phyloP scores from a whole-genome alignment of 768 basidiomycete species.

The Rhizopogon vulgaris region DNA sequence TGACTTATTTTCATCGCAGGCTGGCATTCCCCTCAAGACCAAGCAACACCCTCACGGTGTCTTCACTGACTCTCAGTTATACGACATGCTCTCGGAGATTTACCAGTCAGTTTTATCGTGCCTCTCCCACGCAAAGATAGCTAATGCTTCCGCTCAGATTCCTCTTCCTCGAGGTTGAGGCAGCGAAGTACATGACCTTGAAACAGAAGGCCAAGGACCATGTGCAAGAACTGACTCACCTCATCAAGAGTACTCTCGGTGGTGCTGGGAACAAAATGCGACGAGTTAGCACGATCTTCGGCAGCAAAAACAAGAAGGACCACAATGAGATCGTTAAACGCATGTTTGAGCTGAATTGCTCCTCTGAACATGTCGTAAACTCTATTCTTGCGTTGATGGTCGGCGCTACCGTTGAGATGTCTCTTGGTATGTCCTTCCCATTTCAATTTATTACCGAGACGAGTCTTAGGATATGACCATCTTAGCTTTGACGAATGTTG shows the following conservation, averaged over 20 bases:
- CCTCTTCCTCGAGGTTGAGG: slow-evolving; percentile 69
- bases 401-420: slow-evolving; percentile 59
- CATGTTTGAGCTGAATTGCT: slow-evolving; percentile 48
- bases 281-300: slow-evolving; percentile 40
- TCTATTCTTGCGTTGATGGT: slow-evolving; percentile 68
- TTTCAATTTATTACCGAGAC: background rate
- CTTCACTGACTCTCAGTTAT: slow-evolving; percentile 59
- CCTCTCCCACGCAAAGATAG: background rate
- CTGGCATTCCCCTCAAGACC: slow-evolving; percentile 66
- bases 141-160: slow-evolving; percentile 37
- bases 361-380: slow-evolving; percentile 59
- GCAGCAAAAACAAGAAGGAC: slow-evolving; percentile 33
- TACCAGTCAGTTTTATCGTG: slow-evolving; percentile 44
- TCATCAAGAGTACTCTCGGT: slow-evolving; percentile 50
- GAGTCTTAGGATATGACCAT: background rate
- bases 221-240: slow-evolving; percentile 44
- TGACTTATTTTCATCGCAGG: slow-evolving; percentile 33
- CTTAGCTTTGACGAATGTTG: slow-evolving; percentile 55
- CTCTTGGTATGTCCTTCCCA: slow-evolving; percentile 42
- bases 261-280: slow-evolving; percentile 35
- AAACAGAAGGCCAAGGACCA: slow-evolving; percentile 46
- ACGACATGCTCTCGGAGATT: slow-evolving; percentile 58
- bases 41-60: slow-evolving; percentile 45
- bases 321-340: slow-evolving; percentile 51
- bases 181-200: slow-evolving; percentile 50